Evolutionary conservation across 2,329 filamentous ascomycete species (phyloP).

Genomic region (Metarhizium robertsii): DNA sequence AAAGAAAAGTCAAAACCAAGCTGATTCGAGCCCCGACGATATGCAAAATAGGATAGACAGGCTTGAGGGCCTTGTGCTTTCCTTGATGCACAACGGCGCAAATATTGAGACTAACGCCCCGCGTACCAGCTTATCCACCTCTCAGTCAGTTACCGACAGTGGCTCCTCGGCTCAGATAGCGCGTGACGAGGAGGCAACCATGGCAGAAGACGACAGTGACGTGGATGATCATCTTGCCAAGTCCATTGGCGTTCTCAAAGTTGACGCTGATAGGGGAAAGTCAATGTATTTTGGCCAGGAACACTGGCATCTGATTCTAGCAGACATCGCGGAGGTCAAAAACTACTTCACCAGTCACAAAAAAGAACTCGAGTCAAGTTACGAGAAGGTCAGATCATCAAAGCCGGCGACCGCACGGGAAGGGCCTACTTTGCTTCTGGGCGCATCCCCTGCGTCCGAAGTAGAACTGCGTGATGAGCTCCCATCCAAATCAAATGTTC

Average conservation of each 20-base stretch:
- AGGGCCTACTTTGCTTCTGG: conserved; percentile 72
- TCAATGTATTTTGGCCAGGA: conserved; percentile 75
- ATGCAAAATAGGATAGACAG: conserved; percentile 98
- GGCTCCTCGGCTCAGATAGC: conserved; percentile 40
- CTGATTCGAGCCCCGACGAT: conserved; percentile 65
- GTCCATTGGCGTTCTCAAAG: conserved; percentile 73
- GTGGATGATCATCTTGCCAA: conserved; percentile 59
- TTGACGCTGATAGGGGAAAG: conserved; percentile 68
- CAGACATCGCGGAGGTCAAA: conserved; percentile 86
- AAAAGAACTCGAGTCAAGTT: conserved; percentile 77
- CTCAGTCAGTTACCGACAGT: conserved; percentile 32
- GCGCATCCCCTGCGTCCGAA: conserved; percentile 61
- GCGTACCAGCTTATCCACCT: conserved; percentile 22
- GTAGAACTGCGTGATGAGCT: conserved; percentile 70
- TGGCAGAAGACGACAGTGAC: conserved; percentile 55
- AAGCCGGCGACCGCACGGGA: conserved; percentile 51
- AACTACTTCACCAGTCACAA: conserved; percentile 82
- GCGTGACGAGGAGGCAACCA: conserved; percentile 44
- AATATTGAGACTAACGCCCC: conserved; percentile 33
- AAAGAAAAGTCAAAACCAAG: conserved; percentile 64
- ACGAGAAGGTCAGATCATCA: conserved; percentile 63
- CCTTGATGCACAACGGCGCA: conserved; percentile 81
- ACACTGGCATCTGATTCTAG: conserved; percentile 73
- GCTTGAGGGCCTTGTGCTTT: conserved; percentile 83
- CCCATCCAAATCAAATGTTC: conserved; percentile 72